Evolutionary conservation across 805 yeast genomes (phyloP), one percentile per base, ranked within the genome.

Genomic region (Lipomyces sp.): DNA sequence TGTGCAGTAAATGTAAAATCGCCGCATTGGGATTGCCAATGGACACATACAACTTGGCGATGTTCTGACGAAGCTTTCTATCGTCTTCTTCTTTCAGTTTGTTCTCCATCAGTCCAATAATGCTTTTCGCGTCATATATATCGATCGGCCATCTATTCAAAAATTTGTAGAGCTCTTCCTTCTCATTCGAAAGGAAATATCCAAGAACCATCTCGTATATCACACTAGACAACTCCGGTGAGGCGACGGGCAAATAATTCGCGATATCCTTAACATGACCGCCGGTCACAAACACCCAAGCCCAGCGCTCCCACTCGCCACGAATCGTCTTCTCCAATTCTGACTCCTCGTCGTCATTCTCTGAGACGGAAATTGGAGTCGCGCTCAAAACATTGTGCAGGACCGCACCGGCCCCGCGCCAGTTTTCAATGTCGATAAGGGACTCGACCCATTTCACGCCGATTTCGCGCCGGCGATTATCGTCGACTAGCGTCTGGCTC

Each of bases 261-360:
- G 82, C 80, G 29, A 86, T 65, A 6, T 65, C 68, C 2, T 65
- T 68, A 7, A 75, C 66, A 44, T 81, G 76, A 2, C 70, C 73
- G 1, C 76, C 66, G 2, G 76, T 70, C 1, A 80, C 66, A 56
- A 82, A 84, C 13, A 71, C 74, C 54, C 68, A 65, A 2, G 83
- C 66, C 82, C 88, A 83, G 23, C 68, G 70, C 36, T 77, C 77
- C 96, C 97, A 89, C 51, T 80, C 74, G 4, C 68, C 65, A 22
- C 64, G 43, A 1, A 68, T 52, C 8, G 57, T 41, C 38, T 59
- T 54, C 21, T 52, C 51, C 5, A 58, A 43, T 10, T 43, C 51
- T 3, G 50, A 44, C n/a, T 70, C 65, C 19, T 61, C 59, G 8
- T 49, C 49, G 22, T 61, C 63, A n/a, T 23, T 45, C 6, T 43